Percentiles rank a stretch among this genome's conserved stretches.
Conservation (phyloP, 148 eudicot genomes). For the Rhododendron henanense region DNA sequence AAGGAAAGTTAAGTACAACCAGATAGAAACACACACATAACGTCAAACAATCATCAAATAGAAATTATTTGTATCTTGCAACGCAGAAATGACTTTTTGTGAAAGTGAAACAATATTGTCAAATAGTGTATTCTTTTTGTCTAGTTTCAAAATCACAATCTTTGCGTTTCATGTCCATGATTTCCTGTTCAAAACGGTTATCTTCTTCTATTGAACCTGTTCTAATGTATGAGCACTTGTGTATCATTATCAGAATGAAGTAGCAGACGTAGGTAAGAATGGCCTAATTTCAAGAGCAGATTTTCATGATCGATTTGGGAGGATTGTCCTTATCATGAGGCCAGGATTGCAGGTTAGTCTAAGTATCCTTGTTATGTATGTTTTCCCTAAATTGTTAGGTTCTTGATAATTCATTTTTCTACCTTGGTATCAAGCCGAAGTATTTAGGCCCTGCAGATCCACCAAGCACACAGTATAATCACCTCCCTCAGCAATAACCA, state of each 20-base stretch:
- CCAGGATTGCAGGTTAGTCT: constrained; percentile 83
- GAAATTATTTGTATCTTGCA: neutral
- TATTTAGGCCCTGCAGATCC: too few species aligned
- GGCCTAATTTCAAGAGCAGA: constrained; percentile 84
- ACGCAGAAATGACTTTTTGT: neutral
- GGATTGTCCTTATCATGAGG: constrained; percentile 90
- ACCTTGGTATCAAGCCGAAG: too few species aligned
- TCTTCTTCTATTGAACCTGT: neutral
- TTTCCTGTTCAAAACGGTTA: neutral
- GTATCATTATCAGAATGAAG: constrained; percentile 59
- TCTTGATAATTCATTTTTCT: too few species aligned
- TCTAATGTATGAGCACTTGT: constrained; percentile 2
- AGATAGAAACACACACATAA: neutral
- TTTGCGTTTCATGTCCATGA: neutral
- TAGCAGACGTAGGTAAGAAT: constrained; percentile 85
- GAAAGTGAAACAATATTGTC: neutral
- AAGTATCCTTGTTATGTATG: too few species aligned
- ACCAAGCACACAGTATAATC: too few species aligned
- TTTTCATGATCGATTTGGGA: constrained; percentile 70
- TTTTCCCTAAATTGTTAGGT: neutral
- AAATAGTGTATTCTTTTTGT: neutral
- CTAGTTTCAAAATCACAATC: neutral
- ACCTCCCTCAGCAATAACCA: too few species aligned
- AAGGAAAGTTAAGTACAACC: too few species aligned
- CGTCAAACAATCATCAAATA: neutral